Evolutionary conservation across 2,329 filamentous ascomycete genomes (phyloP).

Genomic region (Neophaeococcomyces aloes): DNA sequence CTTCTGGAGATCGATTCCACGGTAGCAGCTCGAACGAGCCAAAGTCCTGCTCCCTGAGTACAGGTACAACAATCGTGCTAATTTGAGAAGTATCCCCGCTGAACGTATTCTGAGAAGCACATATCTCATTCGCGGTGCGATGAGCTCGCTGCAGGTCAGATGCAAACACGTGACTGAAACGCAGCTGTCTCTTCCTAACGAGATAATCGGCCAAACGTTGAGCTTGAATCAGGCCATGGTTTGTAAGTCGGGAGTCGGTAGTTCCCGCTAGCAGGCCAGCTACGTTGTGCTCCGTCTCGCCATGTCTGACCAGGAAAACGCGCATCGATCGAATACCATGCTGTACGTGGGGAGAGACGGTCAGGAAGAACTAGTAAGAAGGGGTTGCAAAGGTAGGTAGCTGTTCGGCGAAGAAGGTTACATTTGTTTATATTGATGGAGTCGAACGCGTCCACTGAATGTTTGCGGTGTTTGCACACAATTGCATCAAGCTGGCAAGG

Average conservation of each 20-base stretch:
- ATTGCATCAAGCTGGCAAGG: no score
- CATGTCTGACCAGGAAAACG: conserved; percentile 73
- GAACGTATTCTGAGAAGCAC: conserved; percentile 41
- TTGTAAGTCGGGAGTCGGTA: conserved; percentile 69
- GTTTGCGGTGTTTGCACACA: no score
- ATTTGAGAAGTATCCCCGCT: background rate
- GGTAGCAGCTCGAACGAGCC: conserved; percentile 30
- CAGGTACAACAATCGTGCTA: conserved; percentile 10
- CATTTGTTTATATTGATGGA: no score
- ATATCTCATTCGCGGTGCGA: conserved; percentile 59
- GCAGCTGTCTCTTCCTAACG: conserved; percentile 47
- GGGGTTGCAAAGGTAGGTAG: no score
- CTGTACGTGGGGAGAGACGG: background rate
- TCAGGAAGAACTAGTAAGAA: no score
- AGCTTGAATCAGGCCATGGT: conserved; percentile 72
- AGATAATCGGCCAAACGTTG: conserved; percentile 58
- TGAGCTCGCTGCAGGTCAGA: conserved; percentile 67
- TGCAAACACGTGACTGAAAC: conserved; percentile 61
- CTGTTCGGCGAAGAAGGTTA: no score
- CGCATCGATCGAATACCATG: conserved; percentile 35
- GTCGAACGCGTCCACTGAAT: no score
- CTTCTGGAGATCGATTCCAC: conserved; percentile 17
- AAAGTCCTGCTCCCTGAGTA: conserved; percentile 33
- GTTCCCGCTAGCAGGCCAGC: conserved; percentile 56
- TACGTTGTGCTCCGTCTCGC: conserved; percentile 84